A percentile compares a stretch with the other conserved stretches of the same genome.
phyloP scores from a whole-genome alignment of 768 basidiomycete species.

The Termitomyces sp. region DNA sequence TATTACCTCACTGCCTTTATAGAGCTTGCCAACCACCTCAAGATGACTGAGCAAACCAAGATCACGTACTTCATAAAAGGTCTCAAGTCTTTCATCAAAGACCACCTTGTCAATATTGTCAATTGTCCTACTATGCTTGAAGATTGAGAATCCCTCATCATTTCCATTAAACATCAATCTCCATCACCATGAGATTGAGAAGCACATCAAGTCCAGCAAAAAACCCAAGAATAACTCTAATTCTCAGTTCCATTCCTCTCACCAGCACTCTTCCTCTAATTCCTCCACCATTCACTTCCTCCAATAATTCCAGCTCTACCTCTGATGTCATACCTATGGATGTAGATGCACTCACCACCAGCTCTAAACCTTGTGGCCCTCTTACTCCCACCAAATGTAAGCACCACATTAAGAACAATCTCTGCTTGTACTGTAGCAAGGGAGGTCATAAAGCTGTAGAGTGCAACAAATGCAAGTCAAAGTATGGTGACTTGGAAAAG shows the following conservation, averaged over 20 bases:
- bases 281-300: background rate
- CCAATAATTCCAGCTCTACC: background rate
- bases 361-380: constrained; percentile 15
- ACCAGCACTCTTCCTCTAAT: background rate
- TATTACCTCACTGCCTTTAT: background rate
- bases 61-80: constrained; percentile 19
- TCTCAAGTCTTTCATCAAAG: constrained; percentile 6
- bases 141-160: constrained; percentile 13
- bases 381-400: constrained; percentile 25
- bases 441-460: constrained; percentile 22
- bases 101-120: constrained; percentile 11
- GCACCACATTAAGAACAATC: constrained; percentile 18
- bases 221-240: background rate
- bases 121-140: constrained; percentile 16
- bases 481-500: constrained; percentile 20
- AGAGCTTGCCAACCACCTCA: constrained; percentile 22
- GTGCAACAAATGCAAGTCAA: constrained; percentile 20
- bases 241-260: background rate
- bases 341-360: constrained; percentile 19
- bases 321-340: constrained; percentile 28
- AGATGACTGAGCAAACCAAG: constrained; percentile 28
- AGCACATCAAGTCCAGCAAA: background rate
- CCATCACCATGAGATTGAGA: constrained; percentile 14
- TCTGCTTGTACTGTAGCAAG: constrained; percentile 34
- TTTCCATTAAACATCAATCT: constrained; percentile 1